Evolutionary conservation across 345 rosid species (phyloP).

Genomic region (Arabidopsis arenosa): DNA sequence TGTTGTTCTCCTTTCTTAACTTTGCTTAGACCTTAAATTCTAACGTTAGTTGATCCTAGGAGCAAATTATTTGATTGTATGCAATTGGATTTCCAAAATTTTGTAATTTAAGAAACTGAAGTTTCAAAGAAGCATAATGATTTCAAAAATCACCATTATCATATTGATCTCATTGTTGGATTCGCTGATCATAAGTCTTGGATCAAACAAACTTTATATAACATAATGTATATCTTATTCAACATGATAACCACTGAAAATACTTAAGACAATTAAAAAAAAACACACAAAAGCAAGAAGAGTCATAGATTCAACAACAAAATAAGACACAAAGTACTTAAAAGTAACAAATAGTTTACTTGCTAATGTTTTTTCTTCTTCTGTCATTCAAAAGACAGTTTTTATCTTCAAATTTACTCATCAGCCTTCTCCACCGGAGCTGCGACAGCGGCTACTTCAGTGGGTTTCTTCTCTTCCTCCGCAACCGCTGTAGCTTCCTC

Average conservation of each 20-base stretch:
- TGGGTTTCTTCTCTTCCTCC: constrained; percentile 36
- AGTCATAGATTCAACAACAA: constrained; percentile 33
- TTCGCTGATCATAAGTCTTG: not conserved
- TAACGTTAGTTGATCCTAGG: no score
- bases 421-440: constrained; percentile 39
- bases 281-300: constrained; percentile 5
- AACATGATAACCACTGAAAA: constrained; percentile 21
- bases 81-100: no score
- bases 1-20: no score
- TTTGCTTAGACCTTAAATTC: no score
- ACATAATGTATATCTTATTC: constrained; percentile 28
- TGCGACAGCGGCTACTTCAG: constrained; percentile 28
- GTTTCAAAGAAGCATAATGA: no score
- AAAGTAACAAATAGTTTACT: constrained; percentile 29
- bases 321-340: constrained; percentile 36
- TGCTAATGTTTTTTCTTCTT: constrained; percentile 13
- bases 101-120: no score
- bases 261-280: not conserved
- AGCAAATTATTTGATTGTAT: no score
- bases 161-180: not conserved
- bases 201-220: constrained; percentile 19
- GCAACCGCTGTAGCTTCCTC: constrained; percentile 40
- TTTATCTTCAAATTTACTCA: constrained; percentile 23
- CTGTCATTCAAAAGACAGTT: constrained; percentile 16
- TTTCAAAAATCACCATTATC: no score